These are phyloP conservation scores for Candida takata DNA, from an alignment of 805 yeast genomes.

Conservation along the genomic window DNA sequence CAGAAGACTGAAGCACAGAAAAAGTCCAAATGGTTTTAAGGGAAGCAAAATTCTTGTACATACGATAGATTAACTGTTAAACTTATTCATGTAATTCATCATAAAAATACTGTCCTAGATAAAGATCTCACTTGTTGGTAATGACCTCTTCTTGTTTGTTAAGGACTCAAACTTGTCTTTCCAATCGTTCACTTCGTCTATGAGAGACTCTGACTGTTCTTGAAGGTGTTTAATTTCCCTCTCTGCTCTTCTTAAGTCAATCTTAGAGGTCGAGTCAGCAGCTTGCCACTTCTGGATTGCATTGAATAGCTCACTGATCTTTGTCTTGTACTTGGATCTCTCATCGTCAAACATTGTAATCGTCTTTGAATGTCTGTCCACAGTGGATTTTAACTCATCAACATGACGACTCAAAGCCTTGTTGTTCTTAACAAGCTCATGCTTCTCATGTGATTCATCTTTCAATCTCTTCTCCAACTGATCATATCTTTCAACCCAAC, in stretches of 20 bases:
- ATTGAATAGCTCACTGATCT: constrained; percentile 38
- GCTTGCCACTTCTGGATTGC: constrained; percentile 37
- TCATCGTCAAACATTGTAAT: constrained; percentile 52
- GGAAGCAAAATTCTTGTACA: neutral
- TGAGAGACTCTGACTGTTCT: constrained; percentile 44
- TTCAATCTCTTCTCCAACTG: constrained; percentile 47
- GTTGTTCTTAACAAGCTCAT: constrained; percentile 45
- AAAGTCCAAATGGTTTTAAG: constrained; percentile 24
- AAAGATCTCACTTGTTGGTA: constrained; percentile 22
- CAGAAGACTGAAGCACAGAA: constrained; percentile 4
- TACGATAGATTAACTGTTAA: no score
- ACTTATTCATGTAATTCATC: no score
- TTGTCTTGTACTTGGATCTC: constrained; percentile 46
- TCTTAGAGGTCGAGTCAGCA: constrained; percentile 37
- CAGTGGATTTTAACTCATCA: constrained; percentile 45
- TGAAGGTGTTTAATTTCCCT: constrained; percentile 51
- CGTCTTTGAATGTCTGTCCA: constrained; percentile 43
- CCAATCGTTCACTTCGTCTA: constrained; percentile 54
- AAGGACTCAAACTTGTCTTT: constrained; percentile 31
- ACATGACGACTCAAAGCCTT: constrained; percentile 45
- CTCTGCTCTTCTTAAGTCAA: constrained; percentile 39
- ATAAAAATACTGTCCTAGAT: constrained; percentile 9
- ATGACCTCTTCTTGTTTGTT: constrained; percentile 14
- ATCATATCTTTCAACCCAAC: constrained; percentile 51
- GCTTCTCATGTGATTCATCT: constrained; percentile 37